phyloP scores from a whole-genome alignment of 1,139 yeast genomes.

The Ogataea hybrid region DNA sequence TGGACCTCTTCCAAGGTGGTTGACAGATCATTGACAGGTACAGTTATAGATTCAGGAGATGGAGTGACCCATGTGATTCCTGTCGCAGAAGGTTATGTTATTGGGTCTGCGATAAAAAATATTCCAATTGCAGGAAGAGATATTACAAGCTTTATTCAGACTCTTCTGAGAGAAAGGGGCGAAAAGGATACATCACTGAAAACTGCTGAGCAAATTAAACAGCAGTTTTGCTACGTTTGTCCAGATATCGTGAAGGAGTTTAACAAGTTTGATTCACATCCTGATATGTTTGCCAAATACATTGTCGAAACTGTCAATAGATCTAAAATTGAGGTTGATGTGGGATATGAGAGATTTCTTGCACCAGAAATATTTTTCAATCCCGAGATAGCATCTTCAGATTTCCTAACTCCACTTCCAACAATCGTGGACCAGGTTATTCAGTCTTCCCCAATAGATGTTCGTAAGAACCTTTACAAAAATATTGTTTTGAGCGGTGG shows the following conservation, averaged over 20 bases:
- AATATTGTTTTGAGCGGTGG: slow-evolving; percentile 98
- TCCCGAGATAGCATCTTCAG: slow-evolving; percentile 95
- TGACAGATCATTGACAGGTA: slow-evolving; percentile 95
- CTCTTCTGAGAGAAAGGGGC: slow-evolving; percentile 92
- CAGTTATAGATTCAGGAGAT: slow-evolving; percentile 94
- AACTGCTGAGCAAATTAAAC: slow-evolving; percentile 96
- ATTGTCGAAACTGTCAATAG: slow-evolving; percentile 81
- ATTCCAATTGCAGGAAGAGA: slow-evolving; percentile 99
- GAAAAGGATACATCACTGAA: slow-evolving; percentile 90
- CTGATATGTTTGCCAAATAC: slow-evolving; percentile 91
- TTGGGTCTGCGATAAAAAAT: slow-evolving; percentile 94
- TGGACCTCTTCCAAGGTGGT: slow-evolving; percentile 97
- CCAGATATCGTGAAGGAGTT: slow-evolving; percentile 98
- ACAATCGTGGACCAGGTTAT: slow-evolving; percentile 92
- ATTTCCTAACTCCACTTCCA: slow-evolving; percentile 94
- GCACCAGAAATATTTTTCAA: slow-evolving; percentile 99
- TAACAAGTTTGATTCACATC: slow-evolving; percentile 89
- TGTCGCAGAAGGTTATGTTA: slow-evolving; percentile 98
- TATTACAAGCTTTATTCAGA: slow-evolving; percentile 90
- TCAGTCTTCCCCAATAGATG: slow-evolving; percentile 96
- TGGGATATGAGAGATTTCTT: slow-evolving; percentile 94
- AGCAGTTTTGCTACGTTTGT: slow-evolving; percentile 94
- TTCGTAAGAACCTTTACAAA: slow-evolving; percentile 91
- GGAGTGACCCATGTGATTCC: slow-evolving; percentile 99
- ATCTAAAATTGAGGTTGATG: slow-evolving; percentile 73